phyloP scores from a whole-genome alignment of 305 asterid genomes.

The Solanum hybrid region DNA sequence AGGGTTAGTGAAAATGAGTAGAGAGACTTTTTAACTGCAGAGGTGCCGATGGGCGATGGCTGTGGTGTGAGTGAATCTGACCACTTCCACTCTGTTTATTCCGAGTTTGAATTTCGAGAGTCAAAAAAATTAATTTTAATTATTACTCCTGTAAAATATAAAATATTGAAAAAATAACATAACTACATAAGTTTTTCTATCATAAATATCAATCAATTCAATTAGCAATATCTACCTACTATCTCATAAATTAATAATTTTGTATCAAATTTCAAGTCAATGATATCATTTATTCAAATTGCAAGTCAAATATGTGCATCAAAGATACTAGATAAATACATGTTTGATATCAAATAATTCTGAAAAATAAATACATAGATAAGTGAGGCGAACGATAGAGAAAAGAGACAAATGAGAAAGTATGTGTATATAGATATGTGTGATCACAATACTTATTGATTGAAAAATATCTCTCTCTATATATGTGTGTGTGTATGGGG shows the following conservation, averaged over 20 bases:
- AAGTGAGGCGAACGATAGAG: background rate
- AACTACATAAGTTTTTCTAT: background rate
- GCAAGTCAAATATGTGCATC: background rate
- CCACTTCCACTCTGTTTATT: background rate
- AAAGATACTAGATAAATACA: background rate
- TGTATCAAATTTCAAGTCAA: background rate
- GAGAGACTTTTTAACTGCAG: background rate
- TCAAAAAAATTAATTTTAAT: background rate
- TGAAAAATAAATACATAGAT: background rate
- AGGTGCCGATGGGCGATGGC: background rate
- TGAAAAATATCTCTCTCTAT: background rate
- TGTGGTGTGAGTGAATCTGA: background rate
- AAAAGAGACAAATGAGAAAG: background rate
- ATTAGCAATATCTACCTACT: background rate
- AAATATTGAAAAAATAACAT: background rate
- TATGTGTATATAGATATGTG: background rate
- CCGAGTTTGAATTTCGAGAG: background rate
- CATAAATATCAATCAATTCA: background rate
- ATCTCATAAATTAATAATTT: background rate
- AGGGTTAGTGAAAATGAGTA: constrained; percentile 33
- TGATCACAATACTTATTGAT: background rate
- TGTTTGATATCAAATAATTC: too few relatives aligned
- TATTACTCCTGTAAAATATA: background rate
- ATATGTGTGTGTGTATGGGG: too few relatives aligned
- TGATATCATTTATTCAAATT: too few relatives aligned